Evolutionary conservation across 1,284 basidiomycete species (phyloP).

Genomic region (Filobasidium uniguttulatum): DNA sequence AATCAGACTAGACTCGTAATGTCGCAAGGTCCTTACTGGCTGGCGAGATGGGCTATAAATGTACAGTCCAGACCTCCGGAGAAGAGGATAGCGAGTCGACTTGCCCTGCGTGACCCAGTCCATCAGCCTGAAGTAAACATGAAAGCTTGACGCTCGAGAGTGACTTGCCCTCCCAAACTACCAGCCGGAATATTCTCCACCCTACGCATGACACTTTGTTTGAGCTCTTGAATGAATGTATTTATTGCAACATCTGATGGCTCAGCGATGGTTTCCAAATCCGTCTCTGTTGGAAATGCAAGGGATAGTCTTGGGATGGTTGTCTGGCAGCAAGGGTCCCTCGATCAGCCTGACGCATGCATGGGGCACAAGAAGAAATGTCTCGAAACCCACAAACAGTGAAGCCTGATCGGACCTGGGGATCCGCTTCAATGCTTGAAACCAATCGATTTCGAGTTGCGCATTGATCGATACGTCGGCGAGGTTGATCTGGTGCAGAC

Average conservation of each 20-base stretch:
- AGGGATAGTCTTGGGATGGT: constrained; percentile 12
- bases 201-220: constrained; percentile 34
- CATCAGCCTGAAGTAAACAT: no score
- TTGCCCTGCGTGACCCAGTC: constrained; percentile 27
- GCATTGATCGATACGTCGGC: not conserved
- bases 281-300: constrained; percentile 13
- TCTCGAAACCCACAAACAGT: not conserved
- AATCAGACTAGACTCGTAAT: constrained; percentile 27
- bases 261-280: not conserved
- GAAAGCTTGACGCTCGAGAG: no score
- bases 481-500: constrained; percentile 5
- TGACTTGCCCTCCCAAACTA: no score
- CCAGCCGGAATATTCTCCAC: constrained; percentile 41
- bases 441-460: not conserved
- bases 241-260: constrained; percentile 2
- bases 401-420: not conserved
- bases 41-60: constrained; percentile 62
- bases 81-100: constrained; percentile 74
- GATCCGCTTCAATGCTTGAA: not conserved
- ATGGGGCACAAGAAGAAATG: not conserved
- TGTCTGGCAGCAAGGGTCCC: not conserved
- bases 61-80: constrained; percentile 94
- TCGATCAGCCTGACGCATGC: not conserved
- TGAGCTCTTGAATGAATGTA: constrained; percentile 31
- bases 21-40: constrained; percentile 42